These are phyloP conservation scores for Schizonepeta tenuifolia DNA, from an alignment of 257 asterid genomes.

Conservation along the genomic window DNA sequence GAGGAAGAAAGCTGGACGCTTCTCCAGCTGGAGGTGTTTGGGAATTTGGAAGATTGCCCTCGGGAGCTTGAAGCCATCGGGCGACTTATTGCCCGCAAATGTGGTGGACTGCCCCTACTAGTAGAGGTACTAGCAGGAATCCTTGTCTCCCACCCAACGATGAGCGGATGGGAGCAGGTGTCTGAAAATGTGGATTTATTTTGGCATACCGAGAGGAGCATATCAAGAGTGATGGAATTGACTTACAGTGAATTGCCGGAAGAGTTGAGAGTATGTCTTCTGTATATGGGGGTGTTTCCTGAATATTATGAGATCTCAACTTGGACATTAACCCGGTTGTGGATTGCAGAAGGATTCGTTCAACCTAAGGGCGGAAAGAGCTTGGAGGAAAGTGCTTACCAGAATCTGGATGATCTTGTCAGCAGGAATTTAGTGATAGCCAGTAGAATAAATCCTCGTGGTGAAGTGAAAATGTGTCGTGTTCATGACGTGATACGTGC, in stretches of 20 bases:
- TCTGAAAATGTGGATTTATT: too few species aligned
- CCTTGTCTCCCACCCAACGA: too few species aligned
- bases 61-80: too few species aligned
- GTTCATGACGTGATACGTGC: slow-evolving; percentile 41
- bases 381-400: slow-evolving; percentile 4
- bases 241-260: background rate
- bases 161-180: too few species aligned
- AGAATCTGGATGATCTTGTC: background rate
- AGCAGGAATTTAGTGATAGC: slow-evolving; percentile 2
- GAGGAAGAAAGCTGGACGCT: too few species aligned
- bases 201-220: too few species aligned
- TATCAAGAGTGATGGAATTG: background rate
- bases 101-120: too few species aligned
- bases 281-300: slow-evolving; percentile 11
- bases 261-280: background rate
- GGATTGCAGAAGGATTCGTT: slow-evolving; percentile 22
- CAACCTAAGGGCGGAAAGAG: background rate
- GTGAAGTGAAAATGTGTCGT: slow-evolving; percentile 42
- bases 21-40: too few species aligned
- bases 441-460: background rate
- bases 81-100: too few species aligned
- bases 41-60: too few species aligned
- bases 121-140: too few species aligned
- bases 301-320: background rate
- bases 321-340: slow-evolving; percentile 5